Evolutionary conservation across 2,329 filamentous ascomycete genomes (phyloP), one percentile per base, ranked within the genome.

Genomic region (Harringtonia lauricola): DNA sequence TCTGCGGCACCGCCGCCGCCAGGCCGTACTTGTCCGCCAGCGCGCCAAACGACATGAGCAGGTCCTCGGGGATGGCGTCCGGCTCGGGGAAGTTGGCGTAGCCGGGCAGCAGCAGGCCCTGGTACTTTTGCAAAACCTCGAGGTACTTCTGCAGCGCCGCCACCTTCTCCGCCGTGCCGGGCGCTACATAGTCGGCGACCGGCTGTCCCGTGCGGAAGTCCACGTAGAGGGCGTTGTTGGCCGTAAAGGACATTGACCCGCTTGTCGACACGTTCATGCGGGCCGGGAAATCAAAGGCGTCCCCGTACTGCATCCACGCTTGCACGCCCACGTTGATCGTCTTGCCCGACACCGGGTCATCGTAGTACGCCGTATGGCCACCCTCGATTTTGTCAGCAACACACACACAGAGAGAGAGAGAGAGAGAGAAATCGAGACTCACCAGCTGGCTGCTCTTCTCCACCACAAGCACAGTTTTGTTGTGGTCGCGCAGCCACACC

Each of bases 11-110:
- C 2, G 63, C 51, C 15, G 57, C 58, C 18, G 57, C 50, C 7
- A 74, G 53, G 22, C 56, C 49, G 49, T 69, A 60, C 47, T 69
- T 67, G 17, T 57, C 51, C 8, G 66, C 53, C 41, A 69, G 68
- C 8, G 66, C 57, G 1, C 63, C 59, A 31, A 64, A 70, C 0
- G 66, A 59, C 0, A 64, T 49, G 7, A 64, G 49, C 1, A 73
- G 54, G 35, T 71, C 69, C 26, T 63, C 58, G 0, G 68, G 68
- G 1, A 71, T 61, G 8, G 60, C 43, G 33, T 55, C 33, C 1
- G 42, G 22, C 21, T 24, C 35, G 13, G 44, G 45, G 18, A 42
- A 44, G 28, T 47, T 39, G 8, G 15, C 26, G 29, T 40, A 49
- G 24, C 41, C 42, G 10, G 49, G 49, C 22, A 51, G 37, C 40